Conservation (phyloP, 352 stramenopile species). For the Phytophthora sojae region DNA sequence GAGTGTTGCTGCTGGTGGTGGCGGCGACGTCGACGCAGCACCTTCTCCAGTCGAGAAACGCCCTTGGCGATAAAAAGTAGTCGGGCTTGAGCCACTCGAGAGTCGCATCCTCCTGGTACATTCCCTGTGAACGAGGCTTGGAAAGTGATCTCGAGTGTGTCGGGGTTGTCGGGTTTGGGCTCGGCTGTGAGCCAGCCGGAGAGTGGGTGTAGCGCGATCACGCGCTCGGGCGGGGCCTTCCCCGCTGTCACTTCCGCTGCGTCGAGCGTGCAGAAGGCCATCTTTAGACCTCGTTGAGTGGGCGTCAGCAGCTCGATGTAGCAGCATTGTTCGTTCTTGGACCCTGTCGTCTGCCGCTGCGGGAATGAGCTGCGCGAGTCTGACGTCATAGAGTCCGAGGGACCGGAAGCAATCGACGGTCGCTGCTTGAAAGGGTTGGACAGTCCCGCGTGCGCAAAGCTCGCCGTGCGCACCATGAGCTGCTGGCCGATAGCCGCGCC, state of each 20-base stretch:
- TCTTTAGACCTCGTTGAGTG: conserved; percentile 29
- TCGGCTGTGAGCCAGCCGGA: conserved; percentile 42
- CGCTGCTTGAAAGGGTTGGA: conserved; percentile 13
- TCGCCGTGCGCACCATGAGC: conserved; percentile 33
- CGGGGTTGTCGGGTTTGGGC: conserved; percentile 17
- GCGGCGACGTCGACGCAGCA: conserved; percentile 32
- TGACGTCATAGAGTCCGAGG: conserved; percentile 14
- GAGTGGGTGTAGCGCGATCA: conserved; percentile 41
- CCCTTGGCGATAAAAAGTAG: conserved; percentile 37
- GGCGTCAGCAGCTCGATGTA: conserved; percentile 39
- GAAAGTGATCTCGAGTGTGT: conserved; percentile 37
- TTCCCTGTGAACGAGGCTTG: conserved; percentile 34
- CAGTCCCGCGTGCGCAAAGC: conserved; percentile 24
- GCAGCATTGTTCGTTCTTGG: conserved; percentile 47
- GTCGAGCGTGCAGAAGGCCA: conserved; percentile 39
- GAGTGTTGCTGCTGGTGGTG: conserved; percentile 10
- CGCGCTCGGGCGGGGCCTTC: conserved; percentile 38
- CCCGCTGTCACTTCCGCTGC: conserved; percentile 35
- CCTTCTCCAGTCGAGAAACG: conserved; percentile 38
- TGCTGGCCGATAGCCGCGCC: conserved; percentile 16
- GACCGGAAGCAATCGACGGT: background rate
- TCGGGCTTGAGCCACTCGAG: conserved; percentile 28
- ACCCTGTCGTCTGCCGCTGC: background rate
- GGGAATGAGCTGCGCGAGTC: conserved; percentile 9
- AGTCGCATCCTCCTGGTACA: conserved; percentile 24